A percentile compares a stretch with the other conserved stretches of the same genome.
phyloP scores from a whole-genome alignment of 1,284 basidiomycete species.

The Cutaneotrichosporon spelunceum region DNA sequence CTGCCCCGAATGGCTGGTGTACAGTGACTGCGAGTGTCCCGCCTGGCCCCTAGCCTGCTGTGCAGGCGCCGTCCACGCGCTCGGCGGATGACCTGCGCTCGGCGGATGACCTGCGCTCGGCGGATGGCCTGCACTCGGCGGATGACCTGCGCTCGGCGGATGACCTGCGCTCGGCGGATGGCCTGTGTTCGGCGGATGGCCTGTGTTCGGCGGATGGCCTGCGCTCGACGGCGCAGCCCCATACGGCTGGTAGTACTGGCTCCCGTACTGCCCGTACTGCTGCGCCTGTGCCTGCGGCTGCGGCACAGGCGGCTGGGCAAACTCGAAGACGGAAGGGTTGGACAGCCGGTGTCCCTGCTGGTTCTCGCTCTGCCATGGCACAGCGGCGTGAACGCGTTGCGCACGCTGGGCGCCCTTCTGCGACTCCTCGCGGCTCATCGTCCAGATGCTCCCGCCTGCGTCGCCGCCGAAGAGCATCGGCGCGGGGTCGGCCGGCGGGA shows the following conservation, averaged over 20 bases:
- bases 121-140: not conserved
- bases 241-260: not conserved
- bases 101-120: not conserved
- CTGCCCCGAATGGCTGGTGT: not conserved
- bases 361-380: constrained; percentile 10
- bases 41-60: not conserved
- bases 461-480: constrained; percentile 30
- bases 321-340: not conserved
- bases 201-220: not conserved
- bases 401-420: constrained; percentile 27
- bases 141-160: not conserved
- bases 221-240: too few relatives aligned
- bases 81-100: not conserved
- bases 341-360: constrained; percentile 1
- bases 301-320: not conserved
- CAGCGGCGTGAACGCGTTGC: constrained; percentile 8
- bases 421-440: constrained; percentile 37
- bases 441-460: constrained; percentile 33
- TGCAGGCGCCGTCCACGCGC: not conserved
- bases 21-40: not conserved
- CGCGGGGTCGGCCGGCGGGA: constrained; percentile 6
- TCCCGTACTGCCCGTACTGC: not conserved
- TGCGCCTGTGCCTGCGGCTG: not conserved
- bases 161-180: not conserved
- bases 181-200: too few relatives aligned